Conservation (phyloP, 1,284 basidiomycete species). For the Heterobasidion parviporum region DNA sequence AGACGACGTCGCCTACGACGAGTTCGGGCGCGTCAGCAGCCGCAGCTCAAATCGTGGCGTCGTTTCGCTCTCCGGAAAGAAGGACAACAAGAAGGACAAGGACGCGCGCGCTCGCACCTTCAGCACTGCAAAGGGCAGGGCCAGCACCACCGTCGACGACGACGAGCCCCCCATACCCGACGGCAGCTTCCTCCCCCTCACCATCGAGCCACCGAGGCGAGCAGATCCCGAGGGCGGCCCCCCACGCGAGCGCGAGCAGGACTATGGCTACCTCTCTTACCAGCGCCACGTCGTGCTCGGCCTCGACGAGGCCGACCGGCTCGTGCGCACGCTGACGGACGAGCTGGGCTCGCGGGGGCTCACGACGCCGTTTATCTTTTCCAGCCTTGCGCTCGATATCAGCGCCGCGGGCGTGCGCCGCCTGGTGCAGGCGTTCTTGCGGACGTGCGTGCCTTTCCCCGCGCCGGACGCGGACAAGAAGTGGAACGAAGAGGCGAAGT, state of each 20-base stretch:
- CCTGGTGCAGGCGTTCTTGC: slow-evolving; percentile 70
- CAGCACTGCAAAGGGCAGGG: slow-evolving; percentile 20
- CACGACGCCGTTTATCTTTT: slow-evolving; percentile 85
- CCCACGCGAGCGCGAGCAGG: slow-evolving; percentile 26
- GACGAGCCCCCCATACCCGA: slow-evolving; percentile 43
- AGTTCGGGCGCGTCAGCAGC: slow-evolving; percentile 57
- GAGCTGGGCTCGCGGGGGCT: slow-evolving; percentile 72
- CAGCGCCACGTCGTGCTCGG: slow-evolving; percentile 69
- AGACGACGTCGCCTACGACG: slow-evolving; percentile 33
- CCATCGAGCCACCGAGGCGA: slow-evolving; percentile 37
- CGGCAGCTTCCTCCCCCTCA: slow-evolving; percentile 54
- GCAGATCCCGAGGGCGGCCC: slow-evolving; percentile 17
- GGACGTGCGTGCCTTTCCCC: slow-evolving; percentile 37
- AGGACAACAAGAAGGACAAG: slow-evolving; percentile 30
- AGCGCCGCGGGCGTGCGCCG: slow-evolving; percentile 61
- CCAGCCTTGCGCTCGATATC: slow-evolving; percentile 78
- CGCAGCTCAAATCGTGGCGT: slow-evolving; percentile 29
- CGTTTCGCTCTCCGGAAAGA: slow-evolving; percentile 21
- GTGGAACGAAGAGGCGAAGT: slow-evolving; percentile 73
- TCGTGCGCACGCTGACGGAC: slow-evolving; percentile 63
- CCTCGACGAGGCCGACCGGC: slow-evolving; percentile 61
- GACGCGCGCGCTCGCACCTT: slow-evolving; percentile 30
- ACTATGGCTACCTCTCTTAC: slow-evolving; percentile 69
- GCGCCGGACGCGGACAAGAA: slow-evolving; percentile 39
- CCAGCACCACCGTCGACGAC: slow-evolving; percentile 10